Base-by-base conservation (phyloP, 1,139 yeast genomes). In the Ashbya aceris region DNA sequence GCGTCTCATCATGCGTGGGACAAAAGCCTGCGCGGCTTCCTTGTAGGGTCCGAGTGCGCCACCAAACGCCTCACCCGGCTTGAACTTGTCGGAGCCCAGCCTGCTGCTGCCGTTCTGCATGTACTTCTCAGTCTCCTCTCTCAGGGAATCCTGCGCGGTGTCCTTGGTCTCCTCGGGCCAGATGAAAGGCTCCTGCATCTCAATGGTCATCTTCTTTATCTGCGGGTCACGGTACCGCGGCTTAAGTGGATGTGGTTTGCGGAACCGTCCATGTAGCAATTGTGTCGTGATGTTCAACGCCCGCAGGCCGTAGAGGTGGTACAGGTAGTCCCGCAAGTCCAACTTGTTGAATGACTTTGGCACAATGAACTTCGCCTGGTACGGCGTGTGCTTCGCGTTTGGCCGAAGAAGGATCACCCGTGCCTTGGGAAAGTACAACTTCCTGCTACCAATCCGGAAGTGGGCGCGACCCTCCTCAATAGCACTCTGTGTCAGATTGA, bases 381-480 rank as follows among this genome's bases (percentile, higher is more conserved):
- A 86, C 40, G 97, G 97, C 1, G 96, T 84, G 64, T 85, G 95
- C 60, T 85, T 85, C 17, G 97, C 96, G 57, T 83, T 83, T 38
- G 96, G 95, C 59, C 95, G 74, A 49, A 89, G 68, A 35, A 89
- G 69, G 41, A 83, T 76, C 33, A 89, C 70, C 50, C 93, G 71
- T 2, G 94, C 96, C 50, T 79, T 78, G 30, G 97, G 96, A 63
- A 89, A 82, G 61, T 76, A 86, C 11, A 83, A 68, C 50, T 80
- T 69, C 51, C 73, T 76, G 5, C 74, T 79, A 55, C 97, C 97
- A 6, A 83, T 76, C 41, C 69, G 70, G 71, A 86, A 89, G 66
- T 87, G 96, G 2, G 96, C 81, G 51, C 70, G 71, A 14, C 82
- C 89, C 38, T 67, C 65, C 38, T 73, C 79, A 38, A 84, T 73